phyloP scores from a whole-genome alignment of 2,329 filamentous ascomycete species.

The Niveomyces coronatus region DNA sequence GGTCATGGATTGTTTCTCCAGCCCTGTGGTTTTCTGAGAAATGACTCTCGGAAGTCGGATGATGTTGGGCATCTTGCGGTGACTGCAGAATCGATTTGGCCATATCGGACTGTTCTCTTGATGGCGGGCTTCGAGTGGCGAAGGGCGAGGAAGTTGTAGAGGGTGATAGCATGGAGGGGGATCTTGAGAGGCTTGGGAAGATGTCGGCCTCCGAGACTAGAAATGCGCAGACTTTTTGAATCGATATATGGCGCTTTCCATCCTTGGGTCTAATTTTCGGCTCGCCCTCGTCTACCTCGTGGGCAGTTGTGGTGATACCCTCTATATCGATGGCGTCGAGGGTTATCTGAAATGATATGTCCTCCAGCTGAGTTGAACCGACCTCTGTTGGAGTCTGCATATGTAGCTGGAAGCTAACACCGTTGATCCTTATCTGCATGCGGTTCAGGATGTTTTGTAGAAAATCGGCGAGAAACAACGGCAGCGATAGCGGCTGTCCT shows the following conservation, averaged over 20 bases:
- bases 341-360: conserved; percentile 54
- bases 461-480: conserved; percentile 60
- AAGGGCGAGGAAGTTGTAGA: conserved; percentile 41
- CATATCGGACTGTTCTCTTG: conserved; percentile 16
- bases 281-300: conserved; percentile 19
- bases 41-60: conserved; percentile 14
- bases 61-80: conserved; percentile 7
- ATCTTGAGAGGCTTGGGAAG: conserved; percentile 49
- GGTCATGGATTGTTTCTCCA: conserved; percentile 17
- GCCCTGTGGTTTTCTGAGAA: conserved; percentile 14
- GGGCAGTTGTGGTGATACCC: conserved; percentile 42
- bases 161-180: conserved; percentile 39
- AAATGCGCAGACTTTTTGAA: conserved; percentile 54
- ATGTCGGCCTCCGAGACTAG: conserved; percentile 58
- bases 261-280: conserved; percentile 39
- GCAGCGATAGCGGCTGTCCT: conserved; percentile 58
- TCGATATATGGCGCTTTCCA: conserved; percentile 53
- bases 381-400: conserved; percentile 44
- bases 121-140: conserved; percentile 27
- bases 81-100: conserved; percentile 17
- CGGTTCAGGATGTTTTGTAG: conserved; percentile 66
- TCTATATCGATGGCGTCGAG: conserved; percentile 57
- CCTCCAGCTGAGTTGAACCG: conserved; percentile 35
- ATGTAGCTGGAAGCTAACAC: conserved; percentile 57
- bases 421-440: conserved; percentile 53